Evolutionary conservation across 2,329 filamentous ascomycete genomes (phyloP).

Genomic region (Metarhizium robertsii): DNA sequence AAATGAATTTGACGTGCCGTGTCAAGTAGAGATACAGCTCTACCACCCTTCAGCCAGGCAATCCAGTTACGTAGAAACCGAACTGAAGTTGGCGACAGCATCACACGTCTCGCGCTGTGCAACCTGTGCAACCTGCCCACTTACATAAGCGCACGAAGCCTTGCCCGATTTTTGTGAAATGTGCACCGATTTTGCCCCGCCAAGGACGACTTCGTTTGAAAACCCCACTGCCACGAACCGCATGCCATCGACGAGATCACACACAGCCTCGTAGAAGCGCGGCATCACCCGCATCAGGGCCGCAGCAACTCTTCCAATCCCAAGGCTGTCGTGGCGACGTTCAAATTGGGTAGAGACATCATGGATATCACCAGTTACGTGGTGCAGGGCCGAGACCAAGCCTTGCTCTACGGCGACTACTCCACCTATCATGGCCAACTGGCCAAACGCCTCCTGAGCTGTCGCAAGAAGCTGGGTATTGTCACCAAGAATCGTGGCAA

Average conservation of each 20-base stretch:
- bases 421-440: constrained; percentile 73
- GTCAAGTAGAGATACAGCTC: too few species aligned
- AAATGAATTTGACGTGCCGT: too few species aligned
- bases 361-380: constrained; percentile 93
- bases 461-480: constrained; percentile 77
- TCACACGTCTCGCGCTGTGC: neutral
- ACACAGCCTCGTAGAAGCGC: neutral
- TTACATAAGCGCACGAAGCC: neutral
- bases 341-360: constrained; percentile 4
- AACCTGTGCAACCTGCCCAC: neutral
- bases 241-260: neutral
- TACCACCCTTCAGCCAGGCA: neutral
- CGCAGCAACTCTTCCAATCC: neutral
- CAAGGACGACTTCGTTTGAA: neutral
- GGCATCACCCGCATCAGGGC: neutral
- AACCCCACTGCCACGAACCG: constrained; percentile 1
- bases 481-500: constrained; percentile 81
- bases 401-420: constrained; percentile 83
- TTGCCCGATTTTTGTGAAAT: neutral
- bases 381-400: constrained; percentile 68
- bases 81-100: neutral
- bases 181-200: neutral
- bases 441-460: constrained; percentile 69
- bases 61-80: neutral
- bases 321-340: neutral